Conservation (phyloP, 2,329 filamentous ascomycete genomes). For the Fusarium sacchari region DNA sequence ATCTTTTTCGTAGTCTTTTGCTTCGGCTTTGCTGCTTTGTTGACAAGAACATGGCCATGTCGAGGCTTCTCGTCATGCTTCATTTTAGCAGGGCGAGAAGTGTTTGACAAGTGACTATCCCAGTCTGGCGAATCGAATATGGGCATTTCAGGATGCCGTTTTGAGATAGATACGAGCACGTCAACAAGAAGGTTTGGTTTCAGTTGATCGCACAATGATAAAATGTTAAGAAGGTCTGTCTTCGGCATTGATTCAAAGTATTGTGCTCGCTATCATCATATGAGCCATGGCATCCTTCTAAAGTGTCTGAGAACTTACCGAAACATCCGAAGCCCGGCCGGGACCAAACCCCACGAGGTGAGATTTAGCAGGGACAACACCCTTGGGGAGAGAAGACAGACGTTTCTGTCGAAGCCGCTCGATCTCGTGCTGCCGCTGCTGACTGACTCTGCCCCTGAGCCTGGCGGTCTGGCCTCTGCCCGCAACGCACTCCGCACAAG, state of each 20-base stretch:
- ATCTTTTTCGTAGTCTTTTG: constrained; percentile 49
- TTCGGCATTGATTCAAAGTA: constrained; percentile 53
- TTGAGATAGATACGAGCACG: constrained; percentile 55
- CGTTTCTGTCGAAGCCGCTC: constrained; percentile 47
- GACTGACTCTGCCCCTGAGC: constrained; percentile 24
- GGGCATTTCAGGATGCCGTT: constrained; percentile 54
- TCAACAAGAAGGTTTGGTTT: constrained; percentile 55
- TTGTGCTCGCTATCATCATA: constrained; percentile 47
- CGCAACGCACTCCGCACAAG: constrained; percentile 34
- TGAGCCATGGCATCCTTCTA: neutral
- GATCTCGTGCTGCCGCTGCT: constrained; percentile 41
- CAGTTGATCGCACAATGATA: constrained; percentile 55
- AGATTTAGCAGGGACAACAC: constrained; percentile 48
- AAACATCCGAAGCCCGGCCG: constrained; percentile 47
- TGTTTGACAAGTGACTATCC: constrained; percentile 41
- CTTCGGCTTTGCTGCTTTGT: constrained; percentile 44
- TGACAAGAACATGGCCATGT: constrained; percentile 45
- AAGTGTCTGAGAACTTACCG: constrained; percentile 44
- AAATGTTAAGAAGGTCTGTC: constrained; percentile 53
- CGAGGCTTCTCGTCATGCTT: constrained; percentile 40
- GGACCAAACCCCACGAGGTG: constrained; percentile 52
- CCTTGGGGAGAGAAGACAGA: constrained; percentile 47
- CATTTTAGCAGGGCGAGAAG: constrained; percentile 21
- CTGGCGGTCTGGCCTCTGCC: constrained; percentile 11
- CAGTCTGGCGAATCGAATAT: constrained; percentile 56